Evolutionary conservation across 768 basidiomycete species (phyloP).

Genomic region (Rhizopogon salebrosus): DNA sequence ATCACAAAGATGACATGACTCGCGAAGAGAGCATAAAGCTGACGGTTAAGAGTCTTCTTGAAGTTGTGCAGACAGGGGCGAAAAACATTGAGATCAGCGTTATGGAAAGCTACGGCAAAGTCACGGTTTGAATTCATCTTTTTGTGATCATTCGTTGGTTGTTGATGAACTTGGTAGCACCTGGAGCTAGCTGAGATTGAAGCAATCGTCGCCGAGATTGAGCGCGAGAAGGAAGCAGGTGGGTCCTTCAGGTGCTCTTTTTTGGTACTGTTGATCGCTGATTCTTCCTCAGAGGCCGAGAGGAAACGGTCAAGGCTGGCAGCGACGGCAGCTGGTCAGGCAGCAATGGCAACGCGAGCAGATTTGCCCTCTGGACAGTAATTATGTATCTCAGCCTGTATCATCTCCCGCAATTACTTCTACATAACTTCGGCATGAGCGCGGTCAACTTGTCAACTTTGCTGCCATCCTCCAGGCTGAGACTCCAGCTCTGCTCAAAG

Average conservation of each 20-base stretch:
- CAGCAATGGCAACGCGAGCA: constrained; percentile 73
- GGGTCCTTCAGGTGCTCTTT: constrained; percentile 14
- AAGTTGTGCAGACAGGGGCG: constrained; percentile 99
- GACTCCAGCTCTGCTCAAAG: neutral
- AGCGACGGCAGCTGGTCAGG: constrained; percentile 87
- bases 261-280: neutral
- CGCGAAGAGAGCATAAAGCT: constrained; percentile 91
- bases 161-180: neutral
- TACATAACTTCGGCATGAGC: neutral
- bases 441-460: neutral
- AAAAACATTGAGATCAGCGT: constrained; percentile 99
- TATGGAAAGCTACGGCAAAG: constrained; percentile 92
- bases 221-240: constrained; percentile 96
- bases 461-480: neutral
- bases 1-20: constrained; percentile 86
- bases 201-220: constrained; percentile 86
- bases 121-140: constrained; percentile 57
- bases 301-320: constrained; percentile 87
- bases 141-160: neutral
- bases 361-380: constrained; percentile 32
- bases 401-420: neutral
- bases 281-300: constrained; percentile 71
- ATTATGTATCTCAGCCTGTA: constrained; percentile 8
- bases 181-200: constrained; percentile 86
- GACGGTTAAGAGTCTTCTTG: constrained; percentile 90